Base-by-base conservation (phyloP, 495 filamentous ascomycete genomes). In the Baudoinia panamericana region DNA sequence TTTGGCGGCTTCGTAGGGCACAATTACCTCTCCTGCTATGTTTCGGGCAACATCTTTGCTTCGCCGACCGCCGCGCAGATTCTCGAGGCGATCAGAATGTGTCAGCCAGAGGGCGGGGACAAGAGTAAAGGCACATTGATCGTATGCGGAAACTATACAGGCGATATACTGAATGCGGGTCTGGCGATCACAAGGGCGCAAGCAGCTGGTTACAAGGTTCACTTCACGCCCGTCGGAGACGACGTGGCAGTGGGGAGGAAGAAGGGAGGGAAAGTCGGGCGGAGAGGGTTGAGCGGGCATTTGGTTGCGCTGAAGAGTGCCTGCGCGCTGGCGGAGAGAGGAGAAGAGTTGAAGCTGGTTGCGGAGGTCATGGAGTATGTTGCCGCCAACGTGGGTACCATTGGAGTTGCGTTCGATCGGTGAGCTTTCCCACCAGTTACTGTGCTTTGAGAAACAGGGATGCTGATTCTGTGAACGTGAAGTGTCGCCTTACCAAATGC, bases 351-450 rank as follows among this genome's bases (percentile, higher is more conserved):
- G 32, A 41, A 50, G 36, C 26, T 36, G 17, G 50, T 53, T 21
- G 46, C 45, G 17, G 46, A 45, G 40, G 46, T 50, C 36, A 50
- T 50, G 50, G 45, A 53, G 50, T 45, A 50, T 40, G 42, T 53
- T 21, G 41, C 36, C 19, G 45, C n/a, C 9, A 53, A 53, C 32
- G 45, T 53, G 10, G 50, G 45, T 9, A 53, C 50, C 9, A 47
- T 54, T 30, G 51, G 46, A 12, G 46, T 49, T 22, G 42, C 51
- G 3, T 50, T 54, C 30, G 51, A 54, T 41, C 36, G 49, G 49
- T 51, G 22, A 45, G 47, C 29, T 9, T 26, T 16, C 26, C 28
- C 19, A 10, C 5, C 9, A 37, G 17, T 44, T 15, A 9, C 3
- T n/a, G 15, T 30, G n/a, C n/a, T 7, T 37, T 17, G 13, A 34